A percentile compares a stretch with the other conserved stretches of the same genome.
Conservation (phyloP, 768 basidiomycete genomes). For the Strobilomyces echinocephalus region DNA sequence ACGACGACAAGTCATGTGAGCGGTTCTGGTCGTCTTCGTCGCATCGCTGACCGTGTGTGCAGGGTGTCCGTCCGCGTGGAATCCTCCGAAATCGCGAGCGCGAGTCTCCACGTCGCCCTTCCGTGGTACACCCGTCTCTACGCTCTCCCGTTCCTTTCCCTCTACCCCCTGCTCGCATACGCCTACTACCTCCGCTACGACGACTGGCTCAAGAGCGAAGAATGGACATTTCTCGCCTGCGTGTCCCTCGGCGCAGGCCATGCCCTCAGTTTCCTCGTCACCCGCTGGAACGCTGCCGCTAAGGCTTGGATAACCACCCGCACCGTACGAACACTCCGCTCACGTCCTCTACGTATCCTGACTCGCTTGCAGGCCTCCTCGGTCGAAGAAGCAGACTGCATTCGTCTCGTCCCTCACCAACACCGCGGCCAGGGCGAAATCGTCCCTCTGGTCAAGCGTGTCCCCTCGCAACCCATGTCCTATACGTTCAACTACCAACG, state of each 20-base stretch:
- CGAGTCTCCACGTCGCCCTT: slow-evolving; percentile 60
- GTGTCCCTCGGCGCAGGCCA: slow-evolving; percentile 81
- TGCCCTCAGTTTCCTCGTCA: slow-evolving; percentile 87
- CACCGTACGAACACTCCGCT: slow-evolving; percentile 42
- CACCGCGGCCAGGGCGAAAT: slow-evolving; percentile 91
- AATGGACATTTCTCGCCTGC: slow-evolving; percentile 96
- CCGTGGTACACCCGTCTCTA: slow-evolving; percentile 74
- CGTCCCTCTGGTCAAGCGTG: slow-evolving; percentile 65
- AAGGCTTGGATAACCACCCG: slow-evolving; percentile 77
- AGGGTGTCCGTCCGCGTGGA: slow-evolving; percentile 49
- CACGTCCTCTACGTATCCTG: not conserved
- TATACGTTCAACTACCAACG: slow-evolving; percentile 94
- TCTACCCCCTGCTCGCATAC: slow-evolving; percentile 83
- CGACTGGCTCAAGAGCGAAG: slow-evolving; percentile 85
- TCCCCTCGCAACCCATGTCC: slow-evolving; percentile 48
- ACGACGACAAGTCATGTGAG: slow-evolving; percentile 17
- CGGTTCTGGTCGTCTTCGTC: not conserved
- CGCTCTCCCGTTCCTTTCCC: slow-evolving; percentile 67
- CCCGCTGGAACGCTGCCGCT: slow-evolving; percentile 81
- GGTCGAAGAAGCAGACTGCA: slow-evolving; percentile 69
- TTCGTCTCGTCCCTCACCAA: slow-evolving; percentile 72
- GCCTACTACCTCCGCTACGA: slow-evolving; percentile 92
- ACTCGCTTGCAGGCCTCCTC: slow-evolving; percentile 45
- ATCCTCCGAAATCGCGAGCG: slow-evolving; percentile 63
- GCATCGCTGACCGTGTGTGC: not conserved